Base-by-base conservation (phyloP, 2,329 filamentous ascomycete genomes). In the Seiridium cupressi region DNA sequence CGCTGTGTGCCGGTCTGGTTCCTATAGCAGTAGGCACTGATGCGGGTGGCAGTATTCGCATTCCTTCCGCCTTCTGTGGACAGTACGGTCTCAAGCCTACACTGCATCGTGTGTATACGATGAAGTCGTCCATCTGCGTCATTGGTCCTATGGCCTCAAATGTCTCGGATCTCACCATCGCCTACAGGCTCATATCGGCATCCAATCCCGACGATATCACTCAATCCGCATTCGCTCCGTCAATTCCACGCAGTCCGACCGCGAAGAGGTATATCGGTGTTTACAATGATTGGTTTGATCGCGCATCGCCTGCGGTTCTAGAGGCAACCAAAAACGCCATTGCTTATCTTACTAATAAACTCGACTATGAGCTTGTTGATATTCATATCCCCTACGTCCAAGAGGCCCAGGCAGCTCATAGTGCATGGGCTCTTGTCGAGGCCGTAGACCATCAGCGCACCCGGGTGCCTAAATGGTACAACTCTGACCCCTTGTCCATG, bases 21-120 rank as follows among this genome's bases (percentile, higher is more conserved):
- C 91, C 91, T n/a, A 86, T 92, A 62, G 84, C 86, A 1, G 79
- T 93, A 34, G 92, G 90, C 44, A 89, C 88, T 5, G 91, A 94
- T 67, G 89, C 90, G 1, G 90, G 91, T 44, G 91, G 91, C 61
- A 91, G 87, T 62, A 84, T 92, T 60, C 87, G 92, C 44, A 84
- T 95, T 44, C 92, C 92, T 0, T 77, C 87, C 0, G 82, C 83
- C 38, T 94, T 90, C 77, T 95, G 91, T 72, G 91, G 92, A 54
- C 75, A 92, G 31, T 96, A 89, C 74, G 92, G 92, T 2, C 81
- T 97, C 61, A 96, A 97, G 74, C 81, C 91, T 1, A 88, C 86
- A 0, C 89, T 95, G 70, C 84, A 89, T 68, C 88, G 92, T 44
- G 83, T 90, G 5, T 83, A 84, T 48, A 79, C 76, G 60, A 79